These are phyloP conservation scores for Fabrea salina DNA, from an alignment of 169 alveolate genomes.

Conservation along the genomic window DNA sequence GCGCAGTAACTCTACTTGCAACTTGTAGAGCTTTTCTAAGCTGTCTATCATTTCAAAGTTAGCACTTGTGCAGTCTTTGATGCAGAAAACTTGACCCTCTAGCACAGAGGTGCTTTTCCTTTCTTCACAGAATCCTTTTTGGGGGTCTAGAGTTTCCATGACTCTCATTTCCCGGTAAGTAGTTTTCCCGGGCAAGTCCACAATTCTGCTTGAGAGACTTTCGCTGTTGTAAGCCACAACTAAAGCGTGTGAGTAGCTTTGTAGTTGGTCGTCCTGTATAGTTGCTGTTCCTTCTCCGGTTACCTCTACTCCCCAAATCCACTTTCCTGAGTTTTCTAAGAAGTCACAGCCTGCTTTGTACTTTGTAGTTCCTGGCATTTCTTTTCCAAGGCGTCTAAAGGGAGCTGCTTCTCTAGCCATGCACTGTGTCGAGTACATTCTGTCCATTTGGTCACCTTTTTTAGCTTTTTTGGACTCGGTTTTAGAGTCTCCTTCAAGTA, in stretches of 20 bases:
- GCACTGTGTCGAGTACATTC: neutral
- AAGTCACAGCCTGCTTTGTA: neutral
- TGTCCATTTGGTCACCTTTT: constrained; percentile 26
- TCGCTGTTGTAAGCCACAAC: neutral
- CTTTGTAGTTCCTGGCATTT: neutral
- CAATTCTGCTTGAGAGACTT: neutral
- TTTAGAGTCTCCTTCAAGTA: constrained; percentile 45
- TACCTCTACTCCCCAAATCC: neutral
- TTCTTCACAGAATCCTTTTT: neutral
- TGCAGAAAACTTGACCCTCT: neutral
- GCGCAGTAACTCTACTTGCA: neutral
- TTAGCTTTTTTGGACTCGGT: constrained; percentile 46
- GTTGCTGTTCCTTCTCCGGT: neutral
- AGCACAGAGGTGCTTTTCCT: neutral
- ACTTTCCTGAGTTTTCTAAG: neutral
- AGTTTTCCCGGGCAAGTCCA: neutral
- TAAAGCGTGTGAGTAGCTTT: neutral
- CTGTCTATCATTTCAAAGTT: neutral
- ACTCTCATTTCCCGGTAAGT: neutral
- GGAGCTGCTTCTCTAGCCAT: too few species aligned
- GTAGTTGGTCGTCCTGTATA: neutral
- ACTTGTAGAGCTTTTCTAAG: neutral
- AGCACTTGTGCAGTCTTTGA: neutral
- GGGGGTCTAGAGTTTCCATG: neutral
- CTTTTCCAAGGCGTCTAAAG: too few species aligned